phyloP scores from a whole-genome alignment of 305 asterid genomes.

The Withania somnifera region DNA sequence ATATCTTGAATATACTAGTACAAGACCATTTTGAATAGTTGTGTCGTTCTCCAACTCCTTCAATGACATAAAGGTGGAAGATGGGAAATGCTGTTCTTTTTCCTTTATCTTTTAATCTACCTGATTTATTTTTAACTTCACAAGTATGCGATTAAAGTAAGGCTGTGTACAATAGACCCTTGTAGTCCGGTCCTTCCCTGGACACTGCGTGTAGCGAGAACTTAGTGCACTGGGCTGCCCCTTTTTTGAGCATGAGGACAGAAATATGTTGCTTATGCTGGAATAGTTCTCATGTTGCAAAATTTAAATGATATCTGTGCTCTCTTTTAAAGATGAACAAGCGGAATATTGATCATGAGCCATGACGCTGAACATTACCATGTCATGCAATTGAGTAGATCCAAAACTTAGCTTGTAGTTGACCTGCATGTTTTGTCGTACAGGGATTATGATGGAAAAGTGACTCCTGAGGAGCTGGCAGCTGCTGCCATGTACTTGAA shows the following conservation, averaged over 20 bases:
- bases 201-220: too few species aligned
- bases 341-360: background rate
- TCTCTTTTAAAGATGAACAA: background rate
- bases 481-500: constrained; percentile 68
- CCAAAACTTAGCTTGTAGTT: background rate
- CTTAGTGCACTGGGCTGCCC: too few species aligned
- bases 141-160: too few species aligned
- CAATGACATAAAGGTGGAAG: background rate
- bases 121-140: background rate
- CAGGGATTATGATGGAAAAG: constrained; percentile 80
- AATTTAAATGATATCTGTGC: background rate
- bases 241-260: background rate
- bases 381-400: background rate
- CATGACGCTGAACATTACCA: background rate
- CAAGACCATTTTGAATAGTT: background rate
- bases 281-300: background rate
- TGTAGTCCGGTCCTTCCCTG: too few species aligned
- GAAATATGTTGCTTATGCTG: background rate
- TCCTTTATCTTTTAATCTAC: background rate
- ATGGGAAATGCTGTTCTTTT: background rate
- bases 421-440: constrained; percentile 2
- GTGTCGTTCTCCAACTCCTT: background rate
- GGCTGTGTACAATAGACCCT: too few species aligned
- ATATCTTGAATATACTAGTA: background rate
- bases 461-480: constrained; percentile 75